Evolutionary conservation across 768 basidiomycete species (phyloP).

Genomic region (Suillus placidus): DNA sequence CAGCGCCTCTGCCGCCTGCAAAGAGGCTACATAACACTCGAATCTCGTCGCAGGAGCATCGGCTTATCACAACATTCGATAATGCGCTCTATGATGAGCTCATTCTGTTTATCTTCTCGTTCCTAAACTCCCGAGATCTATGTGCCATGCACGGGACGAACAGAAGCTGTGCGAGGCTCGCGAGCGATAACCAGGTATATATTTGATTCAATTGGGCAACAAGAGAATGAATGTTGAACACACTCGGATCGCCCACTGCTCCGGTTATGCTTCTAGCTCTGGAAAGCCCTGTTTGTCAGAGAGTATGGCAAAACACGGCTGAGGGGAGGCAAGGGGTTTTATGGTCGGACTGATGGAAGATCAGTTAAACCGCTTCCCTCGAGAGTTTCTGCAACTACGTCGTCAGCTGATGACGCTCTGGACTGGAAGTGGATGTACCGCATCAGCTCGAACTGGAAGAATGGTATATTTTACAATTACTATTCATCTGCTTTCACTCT

Average conservation of each 20-base stretch:
- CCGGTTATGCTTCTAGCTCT: constrained; percentile 49
- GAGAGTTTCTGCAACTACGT: constrained; percentile 35
- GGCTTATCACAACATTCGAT: constrained; percentile 46
- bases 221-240: constrained; percentile 22
- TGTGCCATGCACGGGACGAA: constrained; percentile 65
- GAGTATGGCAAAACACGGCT: constrained; percentile 70
- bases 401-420: constrained; percentile 35
- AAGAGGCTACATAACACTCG: constrained; percentile 52
- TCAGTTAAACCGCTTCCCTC: constrained; percentile 62
- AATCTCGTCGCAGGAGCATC: constrained; percentile 17
- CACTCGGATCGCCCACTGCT: constrained; percentile 11
- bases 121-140: constrained; percentile 67
- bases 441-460: constrained; percentile 82
- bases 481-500: constrained; percentile 19
- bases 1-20: constrained; percentile 51
- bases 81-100: constrained; percentile 74
- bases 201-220: constrained; percentile 19
- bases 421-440: constrained; percentile 91
- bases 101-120: constrained; percentile 71
- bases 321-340: constrained; percentile 67
- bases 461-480: constrained; percentile 48
- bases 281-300: constrained; percentile 65
- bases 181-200: constrained; percentile 66
- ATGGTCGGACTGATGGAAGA: constrained; percentile 56
- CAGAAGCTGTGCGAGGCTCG: constrained; percentile 67